Evolutionary conservation across 352 stramenopile species (phyloP).

Genomic region (Phytophthora pini): DNA sequence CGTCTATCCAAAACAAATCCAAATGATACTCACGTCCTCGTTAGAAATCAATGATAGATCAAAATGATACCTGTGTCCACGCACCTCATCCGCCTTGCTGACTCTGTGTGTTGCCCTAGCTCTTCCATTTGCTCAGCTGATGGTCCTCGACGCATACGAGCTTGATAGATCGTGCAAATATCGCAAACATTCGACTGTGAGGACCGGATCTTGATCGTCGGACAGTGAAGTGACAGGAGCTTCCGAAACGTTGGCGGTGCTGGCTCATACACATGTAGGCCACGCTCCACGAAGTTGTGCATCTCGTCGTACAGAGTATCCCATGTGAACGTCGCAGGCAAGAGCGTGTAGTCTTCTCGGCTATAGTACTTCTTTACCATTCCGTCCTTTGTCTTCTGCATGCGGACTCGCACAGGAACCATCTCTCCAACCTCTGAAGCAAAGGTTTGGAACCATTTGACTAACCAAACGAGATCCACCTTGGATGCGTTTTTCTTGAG

Average conservation of each 20-base stretch:
- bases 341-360: neutral
- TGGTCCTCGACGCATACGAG: neutral
- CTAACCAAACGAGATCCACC: slow-evolving; percentile 6
- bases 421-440: slow-evolving; percentile 8
- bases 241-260: slow-evolving; percentile 7
- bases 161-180: slow-evolving; percentile 16
- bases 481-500: neutral
- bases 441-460: slow-evolving; percentile 13
- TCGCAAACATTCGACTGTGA: slow-evolving; percentile 16
- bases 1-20: neutral
- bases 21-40: slow-evolving; percentile 1
- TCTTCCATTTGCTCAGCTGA: slow-evolving; percentile 15
- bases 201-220: slow-evolving; percentile 4
- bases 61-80: no score
- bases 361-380: slow-evolving; percentile 16
- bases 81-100: slow-evolving; percentile 15
- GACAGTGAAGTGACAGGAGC: slow-evolving; percentile 14
- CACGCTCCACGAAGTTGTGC: slow-evolving; percentile 2
- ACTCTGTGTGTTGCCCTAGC: slow-evolving; percentile 9
- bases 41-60: neutral
- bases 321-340: slow-evolving; percentile 21
- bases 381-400: slow-evolving; percentile 3
- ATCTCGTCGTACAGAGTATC: slow-evolving; percentile 21
- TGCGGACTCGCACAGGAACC: slow-evolving; percentile 4
- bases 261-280: neutral